A percentile compares a stretch with the other conserved stretches of the same genome.
These are phyloP conservation scores for Datisca glomerata DNA, from an alignment of 306 rosid genomes.

Conservation along the genomic window DNA sequence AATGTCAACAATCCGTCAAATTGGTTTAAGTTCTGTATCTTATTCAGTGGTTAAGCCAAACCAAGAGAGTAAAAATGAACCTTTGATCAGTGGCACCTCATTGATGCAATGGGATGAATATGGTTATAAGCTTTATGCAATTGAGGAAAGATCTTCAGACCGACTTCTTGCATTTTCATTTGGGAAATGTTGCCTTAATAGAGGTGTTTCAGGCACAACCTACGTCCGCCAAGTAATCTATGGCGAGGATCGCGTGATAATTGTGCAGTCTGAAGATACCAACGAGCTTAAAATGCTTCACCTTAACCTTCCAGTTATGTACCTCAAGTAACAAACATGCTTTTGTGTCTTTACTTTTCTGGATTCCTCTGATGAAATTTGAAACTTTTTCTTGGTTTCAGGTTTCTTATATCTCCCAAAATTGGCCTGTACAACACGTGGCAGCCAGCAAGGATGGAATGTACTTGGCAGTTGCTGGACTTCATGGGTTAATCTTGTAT, in stretches of 20 bases:
- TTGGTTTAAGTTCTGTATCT: constrained; percentile 82
- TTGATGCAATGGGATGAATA: constrained; percentile 91
- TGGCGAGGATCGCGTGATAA: constrained; percentile 79
- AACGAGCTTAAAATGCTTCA: constrained; percentile 93
- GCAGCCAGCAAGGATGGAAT: constrained; percentile 95
- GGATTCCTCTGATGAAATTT: constrained; percentile 21
- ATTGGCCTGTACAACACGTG: constrained; percentile 96
- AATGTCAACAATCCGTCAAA: constrained; percentile 92
- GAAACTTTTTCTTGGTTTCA: constrained; percentile 26
- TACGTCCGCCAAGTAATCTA: constrained; percentile 83
- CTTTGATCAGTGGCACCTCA: constrained; percentile 89
- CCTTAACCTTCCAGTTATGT: constrained; percentile 91
- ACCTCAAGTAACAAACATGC: constrained; percentile 18
- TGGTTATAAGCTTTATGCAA: constrained; percentile 84
- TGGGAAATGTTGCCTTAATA: constrained; percentile 93
- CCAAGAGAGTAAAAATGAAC: constrained; percentile 69
- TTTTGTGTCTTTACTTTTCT: constrained; percentile 2
- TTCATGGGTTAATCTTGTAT: constrained; percentile 84
- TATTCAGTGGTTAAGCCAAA: constrained; percentile 74
- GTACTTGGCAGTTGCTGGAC: constrained; percentile 85
- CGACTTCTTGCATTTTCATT: constrained; percentile 84
- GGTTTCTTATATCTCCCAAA: constrained; percentile 97
- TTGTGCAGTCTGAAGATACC: constrained; percentile 92
- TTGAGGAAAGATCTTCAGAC: constrained; percentile 65
- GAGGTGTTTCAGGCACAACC: constrained; percentile 93